Conservation (phyloP, 371 early-diverging fungal genomes). For the Fennellomyces sp. region DNA sequence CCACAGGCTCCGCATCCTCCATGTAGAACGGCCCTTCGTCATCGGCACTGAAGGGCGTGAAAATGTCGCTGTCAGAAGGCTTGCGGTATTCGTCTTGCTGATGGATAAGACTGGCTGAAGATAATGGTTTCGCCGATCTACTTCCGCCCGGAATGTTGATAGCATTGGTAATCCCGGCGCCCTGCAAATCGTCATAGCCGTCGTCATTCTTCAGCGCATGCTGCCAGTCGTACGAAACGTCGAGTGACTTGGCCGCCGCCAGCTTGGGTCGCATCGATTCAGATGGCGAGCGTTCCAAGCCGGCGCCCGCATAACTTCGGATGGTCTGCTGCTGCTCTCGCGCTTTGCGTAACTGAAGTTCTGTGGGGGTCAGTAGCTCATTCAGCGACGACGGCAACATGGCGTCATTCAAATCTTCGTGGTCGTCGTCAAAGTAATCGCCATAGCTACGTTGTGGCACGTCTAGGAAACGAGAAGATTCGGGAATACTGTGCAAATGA, state of each 20-base stretch:
- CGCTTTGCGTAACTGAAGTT: slow-evolving; percentile 41
- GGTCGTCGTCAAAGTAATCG: slow-evolving; percentile 20
- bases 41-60: slow-evolving; percentile 25
- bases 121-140: not conserved
- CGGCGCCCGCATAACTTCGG: slow-evolving; percentile 6
- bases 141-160: slow-evolving; percentile 26
- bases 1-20: slow-evolving; percentile 33
- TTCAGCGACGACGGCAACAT: slow-evolving; percentile 57
- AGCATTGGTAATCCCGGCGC: slow-evolving; percentile 4
- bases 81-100: slow-evolving; percentile 15
- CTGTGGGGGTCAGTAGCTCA: slow-evolving; percentile 54
- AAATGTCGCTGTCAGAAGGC: slow-evolving; percentile 17
- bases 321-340: slow-evolving; percentile 22
- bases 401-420: slow-evolving; percentile 41
- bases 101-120: not conserved
- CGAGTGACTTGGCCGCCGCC: not conserved
- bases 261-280: slow-evolving; percentile 13
- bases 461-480: slow-evolving; percentile 15
- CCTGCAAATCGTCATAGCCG: not conserved
- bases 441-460: slow-evolving; percentile 16
- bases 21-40: slow-evolving; percentile 47
- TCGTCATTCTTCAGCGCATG: not conserved
- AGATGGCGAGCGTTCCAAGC: slow-evolving; percentile 17
- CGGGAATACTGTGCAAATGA: slow-evolving; percentile 20
- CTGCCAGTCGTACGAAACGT: slow-evolving; percentile 14